Conservation (phyloP, 768 basidiomycete genomes). For the Suillus decipiens region DNA sequence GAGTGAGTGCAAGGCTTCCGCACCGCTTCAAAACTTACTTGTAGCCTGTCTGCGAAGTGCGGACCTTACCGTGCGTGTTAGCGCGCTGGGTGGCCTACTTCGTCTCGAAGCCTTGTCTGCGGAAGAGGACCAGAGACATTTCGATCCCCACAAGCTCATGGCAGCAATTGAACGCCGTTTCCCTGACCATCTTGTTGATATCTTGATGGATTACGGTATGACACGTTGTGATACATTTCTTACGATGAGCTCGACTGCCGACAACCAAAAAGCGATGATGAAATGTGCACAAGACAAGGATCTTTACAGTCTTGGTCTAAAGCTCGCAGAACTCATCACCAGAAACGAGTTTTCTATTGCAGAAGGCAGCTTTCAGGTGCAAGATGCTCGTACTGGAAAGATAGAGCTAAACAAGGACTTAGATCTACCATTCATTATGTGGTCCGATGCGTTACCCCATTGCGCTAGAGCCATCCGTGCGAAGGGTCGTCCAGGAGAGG, state of each 20-base stretch:
- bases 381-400: conserved; percentile 44
- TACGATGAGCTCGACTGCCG: conserved; percentile 39
- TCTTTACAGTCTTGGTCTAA: conserved; percentile 51
- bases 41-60: conserved; percentile 56
- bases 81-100: conserved; percentile 54
- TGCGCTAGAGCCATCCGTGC: conserved; percentile 59
- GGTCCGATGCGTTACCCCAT: conserved; percentile 57
- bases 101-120: conserved; percentile 46
- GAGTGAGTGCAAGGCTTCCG: conserved; percentile 44
- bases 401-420: conserved; percentile 39
- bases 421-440: conserved; percentile 62
- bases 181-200: conserved; percentile 46
- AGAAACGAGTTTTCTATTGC: conserved; percentile 61
- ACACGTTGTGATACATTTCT: conserved; percentile 48
- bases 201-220: conserved; percentile 51
- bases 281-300: conserved; percentile 46
- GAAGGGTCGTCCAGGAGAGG: conserved; percentile 41
- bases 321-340: conserved; percentile 50
- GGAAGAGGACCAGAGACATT: conserved; percentile 45
- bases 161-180: conserved; percentile 42
- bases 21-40: conserved; percentile 49
- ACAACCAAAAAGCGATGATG: conserved; percentile 59
- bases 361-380: conserved; percentile 54
- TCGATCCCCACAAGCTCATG: conserved; percentile 54
- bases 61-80: conserved; percentile 54